phyloP scores from a whole-genome alignment of 345 rosid species.

The Zanthoxylum bungeanum region DNA sequence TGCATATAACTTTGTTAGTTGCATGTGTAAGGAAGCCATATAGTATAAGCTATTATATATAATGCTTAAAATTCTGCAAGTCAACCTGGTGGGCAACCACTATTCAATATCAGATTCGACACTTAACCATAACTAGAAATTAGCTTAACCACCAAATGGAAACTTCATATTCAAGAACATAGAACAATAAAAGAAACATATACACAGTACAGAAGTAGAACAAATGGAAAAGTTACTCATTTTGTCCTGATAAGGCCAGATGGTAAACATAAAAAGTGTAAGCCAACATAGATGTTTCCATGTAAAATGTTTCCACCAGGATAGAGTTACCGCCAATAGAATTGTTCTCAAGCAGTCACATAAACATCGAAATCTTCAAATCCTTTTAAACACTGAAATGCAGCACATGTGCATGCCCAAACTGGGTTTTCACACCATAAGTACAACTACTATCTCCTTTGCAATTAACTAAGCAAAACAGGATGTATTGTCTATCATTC shows the following conservation, averaged over 20 bases:
- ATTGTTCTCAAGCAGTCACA: neutral
- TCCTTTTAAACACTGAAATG: neutral
- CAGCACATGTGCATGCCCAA: neutral
- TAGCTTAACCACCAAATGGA: neutral
- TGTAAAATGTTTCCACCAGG: too few relatives aligned
- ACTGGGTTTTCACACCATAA: neutral
- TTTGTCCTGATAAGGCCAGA: neutral
- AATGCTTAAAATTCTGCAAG: neutral
- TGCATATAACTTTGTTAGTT: neutral
- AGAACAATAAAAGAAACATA: neutral
- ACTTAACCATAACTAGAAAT: neutral
- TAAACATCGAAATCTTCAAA: conserved; percentile 1
- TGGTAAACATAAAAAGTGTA: neutral
- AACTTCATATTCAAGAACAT: neutral
- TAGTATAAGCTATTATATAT: neutral
- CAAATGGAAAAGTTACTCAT: neutral
- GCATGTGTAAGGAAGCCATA: neutral
- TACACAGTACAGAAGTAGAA: neutral
- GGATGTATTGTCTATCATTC: neutral
- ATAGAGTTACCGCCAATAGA: neutral
- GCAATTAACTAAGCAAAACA: neutral
- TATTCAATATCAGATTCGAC: neutral
- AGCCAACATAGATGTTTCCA: neutral
- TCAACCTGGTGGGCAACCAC: neutral
- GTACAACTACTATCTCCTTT: neutral